Percentiles rank a stretch among this genome's conserved stretches.
phyloP scores from a whole-genome alignment of 306 rosid species.

The Cercis canadensis region DNA sequence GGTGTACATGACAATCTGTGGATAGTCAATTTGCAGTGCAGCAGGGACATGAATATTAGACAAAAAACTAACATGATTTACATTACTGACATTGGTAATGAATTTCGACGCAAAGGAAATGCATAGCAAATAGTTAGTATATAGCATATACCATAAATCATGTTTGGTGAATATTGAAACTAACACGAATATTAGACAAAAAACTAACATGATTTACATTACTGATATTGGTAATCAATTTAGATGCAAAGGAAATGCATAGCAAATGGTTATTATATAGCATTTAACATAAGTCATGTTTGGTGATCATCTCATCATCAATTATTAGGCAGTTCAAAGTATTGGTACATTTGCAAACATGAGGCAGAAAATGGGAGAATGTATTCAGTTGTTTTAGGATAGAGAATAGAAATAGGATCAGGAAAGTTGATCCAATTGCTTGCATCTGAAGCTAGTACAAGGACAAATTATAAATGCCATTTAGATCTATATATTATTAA shows the following conservation, averaged over 20 bases:
- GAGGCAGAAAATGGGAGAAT: neutral
- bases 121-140: conserved; percentile 19
- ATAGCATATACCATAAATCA: neutral
- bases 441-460: neutral
- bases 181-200: too few species aligned
- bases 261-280: conserved; percentile 21
- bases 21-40: too few species aligned
- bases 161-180: neutral
- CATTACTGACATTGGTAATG: conserved; percentile 12
- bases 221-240: conserved; percentile 21
- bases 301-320: conserved; percentile 23
- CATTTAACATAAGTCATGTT: neutral
- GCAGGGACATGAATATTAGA: too few species aligned
- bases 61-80: too few species aligned
- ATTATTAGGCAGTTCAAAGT: conserved; percentile 1
- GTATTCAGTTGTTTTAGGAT: neutral
- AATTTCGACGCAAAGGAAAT: conserved; percentile 16
- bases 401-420: neutral
- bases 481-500: neutral
- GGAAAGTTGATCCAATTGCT: neutral
- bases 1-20: neutral
- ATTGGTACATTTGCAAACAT: neutral
- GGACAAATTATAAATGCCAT: neutral
- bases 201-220: too few species aligned
- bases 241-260: conserved; percentile 15